A percentile compares a stretch with the other conserved stretches of the same genome.
Conservation (phyloP, 1,139 yeast species). For the Suhomyces ambrosiae region DNA sequence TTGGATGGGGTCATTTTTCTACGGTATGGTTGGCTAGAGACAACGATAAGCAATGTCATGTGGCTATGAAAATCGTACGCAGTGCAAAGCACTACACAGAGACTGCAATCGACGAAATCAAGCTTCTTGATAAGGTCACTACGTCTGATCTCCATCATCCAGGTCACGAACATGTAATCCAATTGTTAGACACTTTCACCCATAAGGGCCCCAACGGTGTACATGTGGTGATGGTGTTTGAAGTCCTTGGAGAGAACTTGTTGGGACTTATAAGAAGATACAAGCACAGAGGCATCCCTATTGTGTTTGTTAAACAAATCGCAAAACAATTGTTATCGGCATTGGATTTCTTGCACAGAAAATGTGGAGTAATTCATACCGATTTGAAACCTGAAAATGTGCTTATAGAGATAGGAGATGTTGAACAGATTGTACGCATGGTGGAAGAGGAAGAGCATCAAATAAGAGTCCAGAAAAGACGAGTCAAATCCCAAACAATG, state of each 20-base stretch:
- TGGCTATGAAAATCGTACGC: slow-evolving; percentile 47
- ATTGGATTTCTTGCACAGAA: slow-evolving; percentile 43
- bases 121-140: slow-evolving; percentile 37
- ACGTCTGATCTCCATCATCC: slow-evolving; percentile 32
- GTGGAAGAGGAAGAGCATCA: slow-evolving; percentile 35
- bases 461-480: slow-evolving; percentile 15
- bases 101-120: slow-evolving; percentile 48
- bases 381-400: slow-evolving; percentile 50
- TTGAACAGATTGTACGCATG: slow-evolving; percentile 35
- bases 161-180: slow-evolving; percentile 44
- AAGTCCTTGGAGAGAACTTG: slow-evolving; percentile 45
- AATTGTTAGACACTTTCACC: slow-evolving; percentile 42
- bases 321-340: slow-evolving; percentile 41
- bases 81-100: slow-evolving; percentile 42
- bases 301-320: slow-evolving; percentile 39
- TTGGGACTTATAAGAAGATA: slow-evolving; percentile 41
- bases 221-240: slow-evolving; percentile 49
- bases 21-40: slow-evolving; percentile 53
- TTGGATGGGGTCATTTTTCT: slow-evolving; percentile 56
- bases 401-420: slow-evolving; percentile 42
- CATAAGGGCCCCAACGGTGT: slow-evolving; percentile 46
- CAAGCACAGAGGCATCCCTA: slow-evolving; percentile 43
- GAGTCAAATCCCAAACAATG: slow-evolving; percentile 14
- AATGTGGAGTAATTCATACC: slow-evolving; percentile 47
- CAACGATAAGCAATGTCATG: slow-evolving; percentile 38